Evolutionary conservation across 1,139 yeast genomes (phyloP), one percentile per base, ranked within the genome.

Genomic region (Scheffersomyces lignicola): DNA sequence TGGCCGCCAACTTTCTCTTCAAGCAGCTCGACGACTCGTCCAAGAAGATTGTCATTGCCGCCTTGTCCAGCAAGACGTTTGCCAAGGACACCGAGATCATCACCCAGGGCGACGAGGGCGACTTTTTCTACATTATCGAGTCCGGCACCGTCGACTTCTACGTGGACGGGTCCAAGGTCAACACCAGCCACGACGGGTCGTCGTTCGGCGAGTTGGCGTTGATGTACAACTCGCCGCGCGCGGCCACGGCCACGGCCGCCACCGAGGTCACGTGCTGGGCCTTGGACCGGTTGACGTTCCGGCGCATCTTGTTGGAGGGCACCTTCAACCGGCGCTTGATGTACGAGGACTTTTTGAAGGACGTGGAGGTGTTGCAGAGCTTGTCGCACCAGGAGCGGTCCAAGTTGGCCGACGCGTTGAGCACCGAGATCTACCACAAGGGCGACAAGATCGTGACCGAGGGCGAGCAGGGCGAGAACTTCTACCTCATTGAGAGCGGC

Each of bases 201-300:
- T 83, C 95, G 30, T 92, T 92, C 63, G 98, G 98, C 52, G 98
- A 92, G 61, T 75, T 92, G 54, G 98, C 98, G 2, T 76, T 92
- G 51, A 89, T 92, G 96, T 92, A 92, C 68, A 92, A 92, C 62
- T 82, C 97, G 14, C 97, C 97, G 41, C 80, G 98, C 62, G 98
- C 97, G 5, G 98, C 97, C 12, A 89, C 97, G 1, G 97, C 88
- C 2, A 55, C 74, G 14, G 95, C 97, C 7, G 73, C 79, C 21
- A 66, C 81, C 7, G 76, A 83, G 51, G 74, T 90, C 35, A 61
- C 66, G 8, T 66, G 73, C 47, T 92, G 97, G 97, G 95, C 96
- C 2, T 74, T 92, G 51, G 98, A 92, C 62, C 80, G 98, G 55
- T 69, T 85, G 52, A 90, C 97, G 1, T 92, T 92, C 72, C 83